Evolutionary conservation across 2,329 filamentous ascomycete genomes (phyloP).

Genomic region (Trichoderma koningiopsis): DNA sequence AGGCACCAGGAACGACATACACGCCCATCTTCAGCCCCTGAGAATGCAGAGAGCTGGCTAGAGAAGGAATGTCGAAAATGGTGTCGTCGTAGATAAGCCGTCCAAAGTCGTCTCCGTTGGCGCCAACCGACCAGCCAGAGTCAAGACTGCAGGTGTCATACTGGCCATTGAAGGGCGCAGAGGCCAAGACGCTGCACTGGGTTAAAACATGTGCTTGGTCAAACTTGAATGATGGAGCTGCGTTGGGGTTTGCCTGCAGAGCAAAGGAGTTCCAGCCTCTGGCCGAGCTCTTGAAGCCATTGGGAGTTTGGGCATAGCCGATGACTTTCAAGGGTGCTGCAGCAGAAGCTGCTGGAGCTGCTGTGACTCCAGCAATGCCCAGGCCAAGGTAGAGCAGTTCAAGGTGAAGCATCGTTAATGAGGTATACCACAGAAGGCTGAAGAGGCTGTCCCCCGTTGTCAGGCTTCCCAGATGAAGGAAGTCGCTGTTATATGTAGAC

Average conservation of each 20-base stretch:
- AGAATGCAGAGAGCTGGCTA: constrained; percentile 27
- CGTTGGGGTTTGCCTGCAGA: constrained; percentile 27
- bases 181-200: constrained; percentile 28
- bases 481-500: not conserved
- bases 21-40: constrained; percentile 27
- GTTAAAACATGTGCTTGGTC: constrained; percentile 28
- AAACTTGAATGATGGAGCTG: constrained; percentile 24
- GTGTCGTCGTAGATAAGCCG: constrained; percentile 27
- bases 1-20: constrained; percentile 30
- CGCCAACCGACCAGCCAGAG: constrained; percentile 30
- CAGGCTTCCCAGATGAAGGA: not conserved
- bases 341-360: constrained; percentile 16
- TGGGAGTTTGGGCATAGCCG: constrained; percentile 25
- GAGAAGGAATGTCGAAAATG: constrained; percentile 28
- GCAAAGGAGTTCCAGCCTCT: constrained; percentile 30
- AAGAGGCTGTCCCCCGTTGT: not conserved
- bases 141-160: constrained; percentile 30
- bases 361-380: constrained; percentile 8
- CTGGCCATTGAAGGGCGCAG: constrained; percentile 10
- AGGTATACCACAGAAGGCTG: not conserved
- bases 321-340: constrained; percentile 28
- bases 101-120: constrained; percentile 29
- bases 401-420: not conserved
- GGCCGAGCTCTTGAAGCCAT: constrained; percentile 27
- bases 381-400: constrained; percentile 16